Conservation (phyloP, 2,329 filamentous ascomycete species). For the Xylaria sp. region DNA sequence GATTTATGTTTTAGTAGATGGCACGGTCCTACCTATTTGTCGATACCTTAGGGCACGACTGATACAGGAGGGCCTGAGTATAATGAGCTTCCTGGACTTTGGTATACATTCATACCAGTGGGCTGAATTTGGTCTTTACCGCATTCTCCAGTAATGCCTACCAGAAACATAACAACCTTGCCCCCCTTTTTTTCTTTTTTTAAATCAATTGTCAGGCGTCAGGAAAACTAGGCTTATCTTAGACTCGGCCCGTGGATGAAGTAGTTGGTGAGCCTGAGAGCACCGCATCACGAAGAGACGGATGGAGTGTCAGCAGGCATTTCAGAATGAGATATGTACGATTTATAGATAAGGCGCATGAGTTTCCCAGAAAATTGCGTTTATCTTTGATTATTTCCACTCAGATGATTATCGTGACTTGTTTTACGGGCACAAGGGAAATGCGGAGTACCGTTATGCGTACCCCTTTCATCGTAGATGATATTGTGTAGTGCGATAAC, state of each 20-base stretch:
- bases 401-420: not conserved
- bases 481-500: not conserved
- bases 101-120: not conserved
- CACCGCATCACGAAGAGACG: not conserved
- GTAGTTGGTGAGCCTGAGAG: not conserved
- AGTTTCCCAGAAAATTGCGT: too few species aligned
- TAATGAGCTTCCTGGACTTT: not conserved
- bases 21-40: not conserved
- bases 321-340: slow-evolving; percentile 16
- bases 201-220: slow-evolving; percentile 7
- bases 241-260: slow-evolving; percentile 19
- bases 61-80: not conserved
- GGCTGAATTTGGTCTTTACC: not conserved
- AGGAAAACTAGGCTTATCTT: slow-evolving; percentile 20
- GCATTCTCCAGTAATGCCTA: not conserved
- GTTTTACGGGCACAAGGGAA: not conserved
- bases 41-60: not conserved
- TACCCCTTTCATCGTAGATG: too few species aligned
- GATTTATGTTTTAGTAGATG: not conserved
- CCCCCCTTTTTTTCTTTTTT: not conserved
- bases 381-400: not conserved
- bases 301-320: slow-evolving; percentile 1
- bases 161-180: not conserved
- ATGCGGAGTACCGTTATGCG: not conserved
- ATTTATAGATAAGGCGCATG: slow-evolving; percentile 20